Evolutionary conservation across 495 filamentous ascomycete genomes (phyloP).

Genomic region (Thermothielavioides terrestris): DNA sequence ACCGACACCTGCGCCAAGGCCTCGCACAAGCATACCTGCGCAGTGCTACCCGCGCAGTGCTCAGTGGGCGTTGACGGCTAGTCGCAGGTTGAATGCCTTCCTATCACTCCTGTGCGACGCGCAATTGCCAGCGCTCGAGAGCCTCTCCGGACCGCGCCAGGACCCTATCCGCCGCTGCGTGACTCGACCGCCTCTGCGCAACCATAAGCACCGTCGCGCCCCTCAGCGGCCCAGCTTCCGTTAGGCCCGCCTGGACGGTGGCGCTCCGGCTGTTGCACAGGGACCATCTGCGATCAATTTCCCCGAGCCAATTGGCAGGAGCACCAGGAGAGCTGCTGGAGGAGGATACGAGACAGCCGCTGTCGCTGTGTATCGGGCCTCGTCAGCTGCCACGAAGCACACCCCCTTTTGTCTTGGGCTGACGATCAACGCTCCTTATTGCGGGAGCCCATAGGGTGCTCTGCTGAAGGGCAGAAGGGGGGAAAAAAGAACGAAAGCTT

Average conservation of each 20-base stretch:
- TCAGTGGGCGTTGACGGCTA: slow-evolving; percentile 26
- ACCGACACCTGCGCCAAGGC: slow-evolving; percentile 23
- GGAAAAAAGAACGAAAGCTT: too few relatives aligned
- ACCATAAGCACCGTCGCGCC: slow-evolving; percentile 5
- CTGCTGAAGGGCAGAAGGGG: slow-evolving; percentile 1
- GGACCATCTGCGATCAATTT: slow-evolving; percentile 33
- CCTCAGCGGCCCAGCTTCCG: slow-evolving; percentile 28
- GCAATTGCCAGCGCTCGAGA: slow-evolving; percentile 16
- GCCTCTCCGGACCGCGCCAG: slow-evolving; percentile 15
- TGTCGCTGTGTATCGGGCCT: slow-evolving; percentile 29
- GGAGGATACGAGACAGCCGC: slow-evolving; percentile 29
- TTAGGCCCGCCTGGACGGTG: slow-evolving; percentile 27
- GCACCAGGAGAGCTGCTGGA: slow-evolving; percentile 9
- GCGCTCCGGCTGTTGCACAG: slow-evolving; percentile 37
- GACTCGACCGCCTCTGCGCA: slow-evolving; percentile 28
- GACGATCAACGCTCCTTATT: slow-evolving; percentile 23
- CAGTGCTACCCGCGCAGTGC: too few relatives aligned
- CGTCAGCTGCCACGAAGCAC: slow-evolving; percentile 22
- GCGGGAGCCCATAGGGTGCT: slow-evolving; percentile 25
- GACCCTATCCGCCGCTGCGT: slow-evolving; percentile 42
- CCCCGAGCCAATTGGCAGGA: slow-evolving; percentile 37
- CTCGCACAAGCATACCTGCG: slow-evolving; percentile 23
- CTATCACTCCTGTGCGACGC: slow-evolving; percentile 22
- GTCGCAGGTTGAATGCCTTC: slow-evolving; percentile 25
- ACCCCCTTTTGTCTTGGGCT: slow-evolving; percentile 3